Evolutionary conservation across 139 green algal genomes (phyloP).

Genomic region (Desmodesmus armatus): DNA sequence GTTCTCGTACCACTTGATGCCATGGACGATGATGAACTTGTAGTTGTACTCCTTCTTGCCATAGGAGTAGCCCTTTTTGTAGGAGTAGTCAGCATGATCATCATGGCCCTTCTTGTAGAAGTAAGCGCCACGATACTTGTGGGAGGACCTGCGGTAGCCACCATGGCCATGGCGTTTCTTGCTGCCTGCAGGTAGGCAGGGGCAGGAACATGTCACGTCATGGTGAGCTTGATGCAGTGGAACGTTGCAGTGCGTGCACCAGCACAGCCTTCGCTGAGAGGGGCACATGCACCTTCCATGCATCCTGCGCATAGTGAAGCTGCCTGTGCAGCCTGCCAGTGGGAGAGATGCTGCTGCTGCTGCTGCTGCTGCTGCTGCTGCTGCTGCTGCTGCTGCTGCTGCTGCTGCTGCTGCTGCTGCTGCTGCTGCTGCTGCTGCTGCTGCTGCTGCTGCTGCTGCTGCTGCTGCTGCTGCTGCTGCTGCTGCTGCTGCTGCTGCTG

Average conservation of each 20-base stretch:
- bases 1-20: too few relatives aligned
- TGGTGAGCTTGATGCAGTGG: background rate
- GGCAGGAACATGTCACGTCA: background rate
- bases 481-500: background rate
- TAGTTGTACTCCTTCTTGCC: too few relatives aligned
- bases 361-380: background rate
- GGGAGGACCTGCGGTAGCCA: background rate
- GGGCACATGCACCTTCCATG: background rate
- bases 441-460: background rate
- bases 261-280: background rate
- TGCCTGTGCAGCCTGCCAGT: background rate
- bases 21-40: too few relatives aligned
- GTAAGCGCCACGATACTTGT: too few relatives aligned
- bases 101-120: background rate
- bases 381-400: background rate
- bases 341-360: background rate
- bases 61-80: background rate
- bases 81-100: background rate
- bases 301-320: too few relatives aligned
- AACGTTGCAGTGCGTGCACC: background rate
- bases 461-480: background rate
- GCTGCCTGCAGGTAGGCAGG: background rate
- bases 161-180: too few relatives aligned
- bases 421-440: constrained; percentile 18
- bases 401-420: constrained; percentile 17